phyloP scores from a whole-genome alignment of 2,329 filamentous ascomycete species.

The Diaporthe nobilis region DNA sequence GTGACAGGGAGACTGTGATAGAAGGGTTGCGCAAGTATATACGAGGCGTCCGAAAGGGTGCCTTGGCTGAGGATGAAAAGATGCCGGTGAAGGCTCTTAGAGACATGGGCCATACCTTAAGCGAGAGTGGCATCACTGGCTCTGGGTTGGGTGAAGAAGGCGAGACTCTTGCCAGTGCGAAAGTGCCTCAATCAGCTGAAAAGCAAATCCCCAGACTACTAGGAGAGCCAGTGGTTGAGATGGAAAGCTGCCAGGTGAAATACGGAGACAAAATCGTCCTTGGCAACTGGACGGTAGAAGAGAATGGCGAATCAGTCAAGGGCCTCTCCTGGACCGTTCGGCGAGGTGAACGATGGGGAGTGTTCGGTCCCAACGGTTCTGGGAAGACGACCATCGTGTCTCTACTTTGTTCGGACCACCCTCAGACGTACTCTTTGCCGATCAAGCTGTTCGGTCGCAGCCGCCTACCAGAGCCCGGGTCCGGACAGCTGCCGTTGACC shows the following conservation, averaged over 20 bases:
- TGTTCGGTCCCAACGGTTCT: constrained; percentile 94
- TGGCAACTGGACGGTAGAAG: constrained; percentile 82
- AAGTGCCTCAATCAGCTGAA: constrained; percentile 13
- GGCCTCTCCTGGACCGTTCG: constrained; percentile 88
- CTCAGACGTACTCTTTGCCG: constrained; percentile 91
- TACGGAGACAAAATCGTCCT: constrained; percentile 85
- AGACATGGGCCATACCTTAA: constrained; percentile 65
- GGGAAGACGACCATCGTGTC: constrained; percentile 97
- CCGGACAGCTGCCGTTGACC: constrained; percentile 78
- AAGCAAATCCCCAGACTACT: constrained; percentile 44
- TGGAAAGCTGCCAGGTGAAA: constrained; percentile 85
- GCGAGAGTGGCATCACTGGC: constrained; percentile 55
- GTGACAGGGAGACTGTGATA: constrained; percentile 74
- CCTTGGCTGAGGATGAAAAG: constrained; percentile 60
- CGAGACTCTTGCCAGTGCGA: constrained; percentile 34
- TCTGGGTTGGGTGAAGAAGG: constrained; percentile 52
- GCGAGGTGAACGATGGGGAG: constrained; percentile 88
- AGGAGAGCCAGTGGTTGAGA: constrained; percentile 85
- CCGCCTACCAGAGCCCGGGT: constrained; percentile 81
- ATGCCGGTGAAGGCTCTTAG: constrained; percentile 63
- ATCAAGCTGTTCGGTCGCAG: constrained; percentile 88
- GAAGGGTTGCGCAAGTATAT: constrained; percentile 65
- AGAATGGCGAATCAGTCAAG: constrained; percentile 61
- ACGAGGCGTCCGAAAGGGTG: constrained; percentile 60
- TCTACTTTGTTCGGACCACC: constrained; percentile 94